A percentile compares a stretch with the other conserved stretches of the same genome.
phyloP scores from a whole-genome alignment of 2,329 filamentous ascomycete genomes.

The Cyphellophora attinorum region DNA sequence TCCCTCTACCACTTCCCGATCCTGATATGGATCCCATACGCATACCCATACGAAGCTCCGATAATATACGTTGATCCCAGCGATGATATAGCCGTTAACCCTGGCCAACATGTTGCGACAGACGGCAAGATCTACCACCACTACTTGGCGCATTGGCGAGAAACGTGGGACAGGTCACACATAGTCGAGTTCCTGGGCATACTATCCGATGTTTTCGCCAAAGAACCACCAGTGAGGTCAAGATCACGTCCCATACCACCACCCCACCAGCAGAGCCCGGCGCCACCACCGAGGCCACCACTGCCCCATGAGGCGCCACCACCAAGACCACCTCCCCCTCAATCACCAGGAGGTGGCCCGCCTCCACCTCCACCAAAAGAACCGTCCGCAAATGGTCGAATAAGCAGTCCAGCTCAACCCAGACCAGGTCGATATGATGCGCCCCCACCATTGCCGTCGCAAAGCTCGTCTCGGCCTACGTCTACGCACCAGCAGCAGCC shows the following conservation, averaged over 20 bases:
- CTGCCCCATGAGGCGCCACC: constrained; percentile 54
- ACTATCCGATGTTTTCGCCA: constrained; percentile 78
- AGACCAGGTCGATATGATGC: constrained; percentile 17
- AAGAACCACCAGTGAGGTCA: constrained; percentile 84
- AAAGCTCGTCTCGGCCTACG: constrained; percentile 3
- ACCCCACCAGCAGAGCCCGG: constrained; percentile 33
- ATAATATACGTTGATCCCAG: constrained; percentile 83
- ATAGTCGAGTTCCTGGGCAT: constrained; percentile 74
- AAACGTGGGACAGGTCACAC: constrained; percentile 88
- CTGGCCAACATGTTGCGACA: constrained; percentile 78
- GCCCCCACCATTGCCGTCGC: constrained; percentile 15
- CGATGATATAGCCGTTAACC: constrained; percentile 77
- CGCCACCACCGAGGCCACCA: constrained; percentile 59
- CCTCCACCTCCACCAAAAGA: constrained; percentile 46
- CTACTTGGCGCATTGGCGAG: constrained; percentile 80
- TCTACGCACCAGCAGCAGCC: constrained; percentile 3
- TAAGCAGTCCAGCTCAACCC: constrained; percentile 30
- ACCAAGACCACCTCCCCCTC: constrained; percentile 23
- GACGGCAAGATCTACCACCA: constrained; percentile 94
- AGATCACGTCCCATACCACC: constrained; percentile 34
- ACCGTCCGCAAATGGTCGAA: constrained; percentile 62
- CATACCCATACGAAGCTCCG: constrained; percentile 77
- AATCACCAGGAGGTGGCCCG: constrained; percentile 14
- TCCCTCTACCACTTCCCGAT: constrained; percentile 84
- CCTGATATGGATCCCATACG: constrained; percentile 84